These are phyloP conservation scores for Syzygium oleosum DNA, from an alignment of 345 rosid genomes.

Conservation along the genomic window DNA sequence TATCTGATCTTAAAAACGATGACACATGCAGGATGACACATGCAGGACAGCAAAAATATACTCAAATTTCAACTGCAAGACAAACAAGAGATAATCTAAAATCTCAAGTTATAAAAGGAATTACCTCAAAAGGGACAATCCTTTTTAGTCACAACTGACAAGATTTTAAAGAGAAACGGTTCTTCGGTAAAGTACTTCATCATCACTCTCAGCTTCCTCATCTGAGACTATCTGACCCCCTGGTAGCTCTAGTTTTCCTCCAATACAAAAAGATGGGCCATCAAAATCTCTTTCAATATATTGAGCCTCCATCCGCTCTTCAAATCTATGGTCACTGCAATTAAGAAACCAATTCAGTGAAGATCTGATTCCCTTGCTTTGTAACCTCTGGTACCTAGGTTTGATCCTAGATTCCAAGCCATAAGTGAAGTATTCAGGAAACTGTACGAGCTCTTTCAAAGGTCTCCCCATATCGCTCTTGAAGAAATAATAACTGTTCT, in stretches of 20 bases:
- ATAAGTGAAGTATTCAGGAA: conserved; percentile 84
- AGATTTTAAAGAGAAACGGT: conserved; percentile 36
- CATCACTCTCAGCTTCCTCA: conserved; percentile 71
- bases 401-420: conserved; percentile 94
- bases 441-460: conserved; percentile 65
- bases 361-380: conserved; percentile 64
- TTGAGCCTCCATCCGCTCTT: conserved; percentile 65
- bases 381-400: conserved; percentile 70
- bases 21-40: background rate
- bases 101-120: background rate
- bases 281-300: conserved; percentile 56
- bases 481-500: conserved; percentile 68
- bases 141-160: background rate
- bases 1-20: background rate
- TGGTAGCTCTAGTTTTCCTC: conserved; percentile 77
- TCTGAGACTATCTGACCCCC: conserved; percentile 59
- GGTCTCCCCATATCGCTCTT: conserved; percentile 91
- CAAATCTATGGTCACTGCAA: conserved; percentile 91
- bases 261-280: conserved; percentile 64
- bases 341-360: conserved; percentile 87
- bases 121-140: background rate
- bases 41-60: background rate
- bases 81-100: background rate
- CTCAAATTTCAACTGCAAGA: background rate
- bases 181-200: conserved; percentile 52